Evolutionary conservation across 129 eudicot genomes (phyloP), one percentile per base, ranked within the genome.

Genomic region (sunflower (Helianthus annuus)): DNA sequence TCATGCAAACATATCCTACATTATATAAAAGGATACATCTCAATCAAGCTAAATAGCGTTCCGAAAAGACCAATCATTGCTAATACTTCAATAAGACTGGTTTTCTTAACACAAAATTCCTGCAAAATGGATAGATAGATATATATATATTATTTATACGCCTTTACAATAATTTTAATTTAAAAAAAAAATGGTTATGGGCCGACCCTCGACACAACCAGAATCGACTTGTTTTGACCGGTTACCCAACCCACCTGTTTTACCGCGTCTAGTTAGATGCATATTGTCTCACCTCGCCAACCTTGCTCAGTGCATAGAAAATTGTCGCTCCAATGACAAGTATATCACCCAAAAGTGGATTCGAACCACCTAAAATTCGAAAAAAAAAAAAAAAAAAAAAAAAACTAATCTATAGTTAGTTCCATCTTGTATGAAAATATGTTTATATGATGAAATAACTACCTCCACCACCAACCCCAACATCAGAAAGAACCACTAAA

Each of bases 21-120:
- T 4, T 2, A 53, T 75, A 19, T 58, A 62, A 69, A 85, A 87
- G 98, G 97, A 93, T 93, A 93, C 98, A 87, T 78, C 85, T 90
- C 88, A 46, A 73, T 64, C 13, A 64, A 73, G 78, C 86, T 93
- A 29, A 87, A 73, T 68, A 93, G 81, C 86, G 82, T 68, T 69
- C 97, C 98, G 44, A 87, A 93, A n/a, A 88, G 53, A 72, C 98
- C 95, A 69, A 93, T 66, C 98, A 93, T 90, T n/a, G 97, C 64
- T n/a, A 90, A 49, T 69, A 88, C 87, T 88, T 93, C 98, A 69
- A 80, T 62, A 13, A 62, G 82, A 79, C 86, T 80, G 10, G 73
- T 83, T 76, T 79, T 90, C 85, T 90, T 89, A 38, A 85, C 90
- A 76, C 88, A 90, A 62, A 73, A 92, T 66, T 92, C 98, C 96